Percentiles rank a stretch among this genome's conserved stretches.
These are phyloP conservation scores for Trichosporon asahii DNA, from an alignment of 1,284 basidiomycete species.

Conservation along the genomic window DNA sequence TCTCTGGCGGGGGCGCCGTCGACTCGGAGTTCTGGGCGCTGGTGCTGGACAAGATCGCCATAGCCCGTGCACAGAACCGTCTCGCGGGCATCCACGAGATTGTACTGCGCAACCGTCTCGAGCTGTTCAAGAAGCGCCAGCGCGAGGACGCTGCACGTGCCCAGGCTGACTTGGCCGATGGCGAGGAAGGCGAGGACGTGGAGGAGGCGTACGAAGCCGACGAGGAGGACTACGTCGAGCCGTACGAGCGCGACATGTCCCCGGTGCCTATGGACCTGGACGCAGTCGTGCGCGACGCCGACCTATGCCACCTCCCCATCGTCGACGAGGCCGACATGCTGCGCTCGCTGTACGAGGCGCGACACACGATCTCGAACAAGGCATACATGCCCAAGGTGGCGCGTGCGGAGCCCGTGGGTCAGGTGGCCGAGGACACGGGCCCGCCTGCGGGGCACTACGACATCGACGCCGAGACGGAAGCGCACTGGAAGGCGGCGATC, in stretches of 20 bases:
- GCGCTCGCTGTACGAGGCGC: slow-evolving; percentile 43
- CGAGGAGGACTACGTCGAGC: slow-evolving; percentile 58
- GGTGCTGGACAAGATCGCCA: slow-evolving; percentile 71
- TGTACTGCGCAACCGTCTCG: slow-evolving; percentile 89
- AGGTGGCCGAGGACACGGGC: slow-evolving; percentile 20
- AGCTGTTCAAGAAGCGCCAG: slow-evolving; percentile 90
- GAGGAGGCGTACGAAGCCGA: slow-evolving; percentile 37
- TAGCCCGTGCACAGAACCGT: slow-evolving; percentile 62
- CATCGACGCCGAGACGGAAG: slow-evolving; percentile 77
- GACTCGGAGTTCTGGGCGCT: slow-evolving; percentile 98
- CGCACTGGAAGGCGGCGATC: slow-evolving; percentile 67
- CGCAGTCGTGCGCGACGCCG: slow-evolving; percentile 68
- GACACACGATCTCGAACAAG: background rate
- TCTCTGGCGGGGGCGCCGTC: slow-evolving; percentile 85
- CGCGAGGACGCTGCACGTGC: slow-evolving; percentile 90
- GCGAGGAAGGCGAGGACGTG: slow-evolving; percentile 47
- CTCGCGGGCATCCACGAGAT: slow-evolving; percentile 90
- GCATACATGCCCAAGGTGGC: slow-evolving; percentile 66
- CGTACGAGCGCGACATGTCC: slow-evolving; percentile 78
- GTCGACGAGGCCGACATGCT: slow-evolving; percentile 66
- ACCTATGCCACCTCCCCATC: slow-evolving; percentile 63
- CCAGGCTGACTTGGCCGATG: slow-evolving; percentile 76
- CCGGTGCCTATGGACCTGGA: slow-evolving; percentile 68
- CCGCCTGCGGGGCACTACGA: slow-evolving; percentile 3
- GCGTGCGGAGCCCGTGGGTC: slow-evolving; percentile 62